phyloP scores from a whole-genome alignment of 495 filamentous ascomycete species.

The Aspergillus incahuasiensis region DNA sequence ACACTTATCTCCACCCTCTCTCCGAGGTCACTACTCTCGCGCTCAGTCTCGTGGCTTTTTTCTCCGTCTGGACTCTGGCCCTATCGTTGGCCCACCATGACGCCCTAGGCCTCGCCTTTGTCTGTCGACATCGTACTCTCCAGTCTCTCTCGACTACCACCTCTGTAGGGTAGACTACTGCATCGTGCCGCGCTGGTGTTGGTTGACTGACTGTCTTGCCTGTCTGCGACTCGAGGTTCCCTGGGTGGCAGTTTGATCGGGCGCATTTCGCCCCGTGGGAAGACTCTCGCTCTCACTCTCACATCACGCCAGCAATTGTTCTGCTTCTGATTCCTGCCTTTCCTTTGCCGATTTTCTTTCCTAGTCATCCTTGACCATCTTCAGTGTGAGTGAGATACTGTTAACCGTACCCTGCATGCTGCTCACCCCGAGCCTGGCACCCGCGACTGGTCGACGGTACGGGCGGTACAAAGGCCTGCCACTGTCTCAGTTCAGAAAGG shows the following conservation, averaged over 20 bases:
- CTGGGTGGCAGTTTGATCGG: slow-evolving; percentile 13
- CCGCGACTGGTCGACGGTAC: slow-evolving; percentile 2
- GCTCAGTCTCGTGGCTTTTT: slow-evolving; percentile 18
- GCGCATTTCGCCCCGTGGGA: slow-evolving; percentile 18
- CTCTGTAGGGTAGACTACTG: too few species aligned
- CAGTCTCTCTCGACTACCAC: too few species aligned
- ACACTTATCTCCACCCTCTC: slow-evolving; percentile 15
- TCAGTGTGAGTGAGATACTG: slow-evolving; percentile 13
- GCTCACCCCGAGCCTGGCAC: slow-evolving; percentile 7
- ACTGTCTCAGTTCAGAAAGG: slow-evolving; percentile 22
- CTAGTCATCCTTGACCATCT: not conserved
- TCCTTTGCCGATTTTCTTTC: slow-evolving; percentile 5
- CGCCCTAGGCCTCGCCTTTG: slow-evolving; percentile 18
- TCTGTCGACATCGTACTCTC: slow-evolving; percentile 11
- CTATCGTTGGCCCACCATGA: slow-evolving; percentile 25
- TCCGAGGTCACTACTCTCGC: not conserved
- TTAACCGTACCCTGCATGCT: not conserved
- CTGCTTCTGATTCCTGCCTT: not conserved
- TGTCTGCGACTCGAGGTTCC: slow-evolving; percentile 15
- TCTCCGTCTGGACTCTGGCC: slow-evolving; percentile 17
- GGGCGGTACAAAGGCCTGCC: slow-evolving; percentile 18
- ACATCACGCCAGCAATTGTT: slow-evolving; percentile 13
- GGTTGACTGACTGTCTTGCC: slow-evolving; percentile 9
- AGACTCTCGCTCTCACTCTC: slow-evolving; percentile 1
- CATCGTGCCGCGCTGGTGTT: not conserved